A percentile compares a stretch with the other conserved stretches of the same genome.
Conservation (phyloP, 2,329 filamentous ascomycete genomes). For the Microascus cirrosus region DNA sequence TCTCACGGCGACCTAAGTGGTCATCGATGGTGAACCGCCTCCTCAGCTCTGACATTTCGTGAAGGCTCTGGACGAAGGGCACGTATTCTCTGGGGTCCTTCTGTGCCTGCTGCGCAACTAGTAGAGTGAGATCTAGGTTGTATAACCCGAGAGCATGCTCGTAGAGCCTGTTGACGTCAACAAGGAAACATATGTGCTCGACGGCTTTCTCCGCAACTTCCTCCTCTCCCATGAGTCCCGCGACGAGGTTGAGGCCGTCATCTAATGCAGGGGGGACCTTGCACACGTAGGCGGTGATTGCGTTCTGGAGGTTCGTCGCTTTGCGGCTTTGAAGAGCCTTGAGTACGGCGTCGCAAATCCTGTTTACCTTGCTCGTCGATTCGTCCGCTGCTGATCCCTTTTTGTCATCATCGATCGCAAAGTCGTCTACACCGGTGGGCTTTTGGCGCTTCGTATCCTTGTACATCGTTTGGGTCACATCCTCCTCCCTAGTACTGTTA, state of each 20-base stretch:
- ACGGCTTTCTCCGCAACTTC: constrained; percentile 77
- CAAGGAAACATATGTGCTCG: constrained; percentile 95
- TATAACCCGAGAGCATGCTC: constrained; percentile 86
- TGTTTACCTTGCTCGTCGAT: constrained; percentile 60
- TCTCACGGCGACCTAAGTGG: constrained; percentile 63
- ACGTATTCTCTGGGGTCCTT: constrained; percentile 92
- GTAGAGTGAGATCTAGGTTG: constrained; percentile 75
- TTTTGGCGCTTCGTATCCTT: constrained; percentile 59
- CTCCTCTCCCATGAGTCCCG: constrained; percentile 56
- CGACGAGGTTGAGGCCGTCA: constrained; percentile 70
- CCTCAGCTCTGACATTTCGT: constrained; percentile 59
- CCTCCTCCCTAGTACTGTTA: constrained; percentile 56
- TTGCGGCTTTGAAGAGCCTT: constrained; percentile 51
- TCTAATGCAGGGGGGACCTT: constrained; percentile 85
- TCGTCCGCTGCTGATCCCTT: background rate
- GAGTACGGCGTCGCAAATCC: constrained; percentile 77
- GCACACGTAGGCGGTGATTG: constrained; percentile 89
- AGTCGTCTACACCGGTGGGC: constrained; percentile 6
- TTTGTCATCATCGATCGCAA: background rate
- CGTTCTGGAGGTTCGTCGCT: constrained; percentile 67
- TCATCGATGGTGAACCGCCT: constrained; percentile 82
- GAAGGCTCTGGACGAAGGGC: constrained; percentile 82
- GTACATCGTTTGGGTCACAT: constrained; percentile 90
- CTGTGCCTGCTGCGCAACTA: constrained; percentile 92
- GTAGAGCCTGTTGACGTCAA: constrained; percentile 85